Evolutionary conservation across 257 asterid genomes (phyloP), one percentile per base, ranked within the genome.

Genomic region (Handroanthus guayacan): DNA sequence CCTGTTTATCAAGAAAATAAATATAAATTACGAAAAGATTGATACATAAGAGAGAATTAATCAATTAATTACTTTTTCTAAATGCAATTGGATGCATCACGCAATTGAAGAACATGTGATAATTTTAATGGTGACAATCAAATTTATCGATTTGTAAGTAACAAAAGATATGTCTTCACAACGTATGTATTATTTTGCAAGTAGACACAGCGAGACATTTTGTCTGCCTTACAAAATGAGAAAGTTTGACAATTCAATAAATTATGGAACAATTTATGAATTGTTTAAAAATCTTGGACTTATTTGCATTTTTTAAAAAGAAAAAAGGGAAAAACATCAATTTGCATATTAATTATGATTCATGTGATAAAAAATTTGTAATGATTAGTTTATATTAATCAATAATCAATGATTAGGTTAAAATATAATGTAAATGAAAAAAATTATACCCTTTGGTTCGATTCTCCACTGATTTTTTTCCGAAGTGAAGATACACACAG

Each of bases 401-500:
- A 6, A 17, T 7, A 18, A 57, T 57, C 0, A 57, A 8, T 57
- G 5, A 9, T 18, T 55, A 18, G 34, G 10, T 45, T 6, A 45
- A 20, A 58, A 16, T 58, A 6, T 20, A 20, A 25, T 12, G 1
- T 5, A 6, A 14, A n/a, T n/a, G n/a, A 9, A 7, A 51, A 54
- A 14, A 36, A 3, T 34, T 13, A 66, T 79, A 87, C 98, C 93
- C 80, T 18, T 80, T 64, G 9, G 37, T 45, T 20, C 73, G 64
- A 62, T 64, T 77, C 62, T 39, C 14, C 11, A 9, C 78, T 44
- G 80, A 75, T 70, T 79, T 90, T 76, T 80, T 84, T 10, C 84
- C 85, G 7, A 89, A 64, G 76, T 92, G 99, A 31, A 95, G 89
- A 69, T 89, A 89, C 60, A 92, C 81, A 64, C 96, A 89, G 16